Percentiles rank a stretch among this genome's conserved stretches.
These are phyloP conservation scores for Penicillium decumbens DNA, from an alignment of 2,329 filamentous ascomycete genomes.

Conservation along the genomic window DNA sequence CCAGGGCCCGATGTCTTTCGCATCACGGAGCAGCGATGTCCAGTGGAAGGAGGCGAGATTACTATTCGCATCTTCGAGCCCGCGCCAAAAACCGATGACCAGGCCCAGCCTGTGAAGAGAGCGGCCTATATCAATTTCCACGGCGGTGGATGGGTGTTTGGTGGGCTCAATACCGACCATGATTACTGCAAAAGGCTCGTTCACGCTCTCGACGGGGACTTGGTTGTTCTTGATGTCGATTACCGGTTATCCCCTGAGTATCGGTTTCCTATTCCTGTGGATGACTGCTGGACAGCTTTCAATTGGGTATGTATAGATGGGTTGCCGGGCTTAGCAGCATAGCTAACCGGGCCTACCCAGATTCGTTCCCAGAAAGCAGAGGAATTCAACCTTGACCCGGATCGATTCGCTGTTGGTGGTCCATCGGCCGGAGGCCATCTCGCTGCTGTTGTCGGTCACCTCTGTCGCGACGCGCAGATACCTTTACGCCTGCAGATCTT, in stretches of 20 bases:
- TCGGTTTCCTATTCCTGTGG: conserved; percentile 35
- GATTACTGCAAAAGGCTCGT: conserved; percentile 42
- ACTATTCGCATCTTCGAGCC: conserved; percentile 41
- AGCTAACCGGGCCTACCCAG: conserved; percentile 10
- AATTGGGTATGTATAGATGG: conserved; percentile 31
- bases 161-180: conserved; percentile 36
- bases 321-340: not conserved
- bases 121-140: conserved; percentile 43
- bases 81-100: conserved; percentile 20
- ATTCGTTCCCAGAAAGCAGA: conserved; percentile 30
- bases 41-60: conserved; percentile 39
- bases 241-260: conserved; percentile 42
- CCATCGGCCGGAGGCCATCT: conserved; percentile 41
- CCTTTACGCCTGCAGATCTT: conserved; percentile 38
- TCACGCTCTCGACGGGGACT: conserved; percentile 33
- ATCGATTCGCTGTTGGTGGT: conserved; percentile 38
- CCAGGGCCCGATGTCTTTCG: conserved; percentile 34
- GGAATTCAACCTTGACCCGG: conserved; percentile 34
- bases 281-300: conserved; percentile 41
- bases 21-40: conserved; percentile 41
- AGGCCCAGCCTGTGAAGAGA: conserved; percentile 29
- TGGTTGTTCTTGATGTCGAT: conserved; percentile 45
- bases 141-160: conserved; percentile 45
- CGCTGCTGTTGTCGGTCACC: conserved; percentile 36
- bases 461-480: conserved; percentile 36